Evolutionary conservation across 345 rosid genomes (phyloP).

Genomic region (Euphorbia lathyris): DNA sequence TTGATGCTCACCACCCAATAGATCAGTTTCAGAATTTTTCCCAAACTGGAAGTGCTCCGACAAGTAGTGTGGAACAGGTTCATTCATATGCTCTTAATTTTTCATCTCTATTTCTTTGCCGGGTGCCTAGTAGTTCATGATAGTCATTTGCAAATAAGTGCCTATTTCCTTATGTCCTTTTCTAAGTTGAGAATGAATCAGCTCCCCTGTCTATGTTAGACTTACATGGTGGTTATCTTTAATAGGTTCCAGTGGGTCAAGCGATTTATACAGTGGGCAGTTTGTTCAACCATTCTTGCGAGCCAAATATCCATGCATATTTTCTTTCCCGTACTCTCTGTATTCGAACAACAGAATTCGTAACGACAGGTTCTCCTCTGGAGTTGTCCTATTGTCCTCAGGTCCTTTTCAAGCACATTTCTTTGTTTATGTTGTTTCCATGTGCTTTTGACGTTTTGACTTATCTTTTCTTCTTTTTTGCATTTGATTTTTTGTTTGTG

Average conservation of each 20-base stretch:
- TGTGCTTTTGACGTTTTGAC: background rate
- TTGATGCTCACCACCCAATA: constrained; percentile 28
- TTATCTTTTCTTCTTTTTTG: background rate
- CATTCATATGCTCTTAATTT: constrained; percentile 6
- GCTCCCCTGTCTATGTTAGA: background rate
- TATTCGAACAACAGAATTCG: constrained; percentile 57
- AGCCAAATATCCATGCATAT: constrained; percentile 80
- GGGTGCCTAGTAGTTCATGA: background rate
- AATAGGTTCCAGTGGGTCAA: constrained; percentile 72
- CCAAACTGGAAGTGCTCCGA: constrained; percentile 32
- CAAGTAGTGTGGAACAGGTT: constrained; percentile 75
- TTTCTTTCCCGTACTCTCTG: constrained; percentile 73
- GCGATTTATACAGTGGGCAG: constrained; percentile 72
- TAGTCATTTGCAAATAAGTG: background rate
- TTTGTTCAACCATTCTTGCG: constrained; percentile 87
- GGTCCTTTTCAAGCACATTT: constrained; percentile 33
- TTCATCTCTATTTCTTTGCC: background rate
- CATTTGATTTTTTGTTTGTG: background rate
- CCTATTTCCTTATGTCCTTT: background rate
- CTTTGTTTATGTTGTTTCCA: background rate
- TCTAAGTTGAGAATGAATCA: background rate
- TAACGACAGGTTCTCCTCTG: constrained; percentile 54
- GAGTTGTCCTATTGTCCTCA: constrained; percentile 92
- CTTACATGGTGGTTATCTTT: constrained; percentile 18
- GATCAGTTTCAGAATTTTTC: constrained; percentile 35